phyloP scores from a whole-genome alignment of 805 yeast genomes.

The Yamadazyma akitaensis region DNA sequence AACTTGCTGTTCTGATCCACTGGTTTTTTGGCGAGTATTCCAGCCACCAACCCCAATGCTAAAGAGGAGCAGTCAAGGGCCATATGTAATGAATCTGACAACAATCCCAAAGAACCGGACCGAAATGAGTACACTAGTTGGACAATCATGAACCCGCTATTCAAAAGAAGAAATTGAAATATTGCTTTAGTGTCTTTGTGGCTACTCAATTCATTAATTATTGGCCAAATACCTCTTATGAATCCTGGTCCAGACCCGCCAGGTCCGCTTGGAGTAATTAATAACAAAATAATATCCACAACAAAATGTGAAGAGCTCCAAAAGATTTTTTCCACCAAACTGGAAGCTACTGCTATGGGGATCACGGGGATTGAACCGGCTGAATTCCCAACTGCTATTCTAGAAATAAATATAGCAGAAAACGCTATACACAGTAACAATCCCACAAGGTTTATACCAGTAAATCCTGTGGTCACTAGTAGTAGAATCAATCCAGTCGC shows the following conservation, averaged over 20 bases:
- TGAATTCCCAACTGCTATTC: not conserved
- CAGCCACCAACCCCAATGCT: constrained; percentile 85
- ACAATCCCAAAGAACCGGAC: constrained; percentile 84
- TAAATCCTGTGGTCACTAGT: not conserved
- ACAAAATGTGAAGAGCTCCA: not conserved
- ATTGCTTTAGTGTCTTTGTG: constrained; percentile 78
- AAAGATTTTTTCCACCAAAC: not conserved
- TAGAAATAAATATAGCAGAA: not conserved
- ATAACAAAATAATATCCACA: not conserved
- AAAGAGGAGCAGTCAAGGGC: constrained; percentile 90
- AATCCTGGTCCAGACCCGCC: not conserved
- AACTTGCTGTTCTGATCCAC: constrained; percentile 57
- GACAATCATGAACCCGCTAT: constrained; percentile 90
- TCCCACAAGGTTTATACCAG: not conserved
- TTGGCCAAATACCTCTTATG: not conserved
- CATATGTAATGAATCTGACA: constrained; percentile 96
- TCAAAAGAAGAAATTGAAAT: constrained; percentile 78
- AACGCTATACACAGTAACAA: not conserved
- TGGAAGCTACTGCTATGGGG: not conserved
- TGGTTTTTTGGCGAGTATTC: constrained; percentile 45
- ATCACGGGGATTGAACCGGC: not conserved
- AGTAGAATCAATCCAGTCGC: not conserved
- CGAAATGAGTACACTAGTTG: constrained; percentile 89
- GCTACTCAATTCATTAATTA: not conserved
- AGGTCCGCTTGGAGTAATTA: not conserved